Base-by-base conservation (phyloP, 1,284 basidiomycete species). In the Ustilago lituana region DNA sequence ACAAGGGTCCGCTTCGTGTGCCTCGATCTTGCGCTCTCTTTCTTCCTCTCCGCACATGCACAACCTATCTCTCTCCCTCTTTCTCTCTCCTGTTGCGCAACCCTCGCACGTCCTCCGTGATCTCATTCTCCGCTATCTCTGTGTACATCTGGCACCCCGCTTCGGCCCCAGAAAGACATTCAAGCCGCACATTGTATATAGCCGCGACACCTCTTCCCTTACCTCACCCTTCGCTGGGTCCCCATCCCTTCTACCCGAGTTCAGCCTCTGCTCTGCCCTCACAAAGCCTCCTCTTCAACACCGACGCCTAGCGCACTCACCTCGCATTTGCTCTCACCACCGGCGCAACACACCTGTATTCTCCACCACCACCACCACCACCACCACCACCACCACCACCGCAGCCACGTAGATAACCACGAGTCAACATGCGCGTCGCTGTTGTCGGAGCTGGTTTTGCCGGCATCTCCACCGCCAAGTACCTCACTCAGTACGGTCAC, bases 371-470 rank as follows among this genome's bases (percentile, higher is more conserved):
- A 19, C 4, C 17, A 36, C 6, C n/a, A 4, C 19, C 24, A 26
- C 8, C n/a, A 29, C 26, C 33, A 23, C 29, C 26, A 17, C 24
- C 9, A 8, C 22, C 20, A 3, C 20, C 27, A 8, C n/a, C 9
- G 9, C 22, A 14, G 15, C 49, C n/a, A 4, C 15, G 15, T n/a
- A 12, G 3, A 33, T 22, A 22, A 31, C n/a, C 17, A 20, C 20
- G 15, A 20, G 5, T 19, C 27, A 61, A 1, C 11, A 73, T 73
- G 70, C 44, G 48, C 19, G 67, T 74, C 33, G 61, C 62, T 35
- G 38, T 74, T 41, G 45, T 74, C 17, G 72, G 72, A 33, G 68
- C 69, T 8, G 72, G 72, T 14, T 72, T 74, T 33, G 47, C 68
- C 31, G 72, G 72, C 43, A 56, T 74, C 29, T 59, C 63, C 9